Percentiles rank a stretch among this genome's conserved stretches.
Conservation (phyloP, 1,284 basidiomycete species). For the Abortiporus biennis region DNA sequence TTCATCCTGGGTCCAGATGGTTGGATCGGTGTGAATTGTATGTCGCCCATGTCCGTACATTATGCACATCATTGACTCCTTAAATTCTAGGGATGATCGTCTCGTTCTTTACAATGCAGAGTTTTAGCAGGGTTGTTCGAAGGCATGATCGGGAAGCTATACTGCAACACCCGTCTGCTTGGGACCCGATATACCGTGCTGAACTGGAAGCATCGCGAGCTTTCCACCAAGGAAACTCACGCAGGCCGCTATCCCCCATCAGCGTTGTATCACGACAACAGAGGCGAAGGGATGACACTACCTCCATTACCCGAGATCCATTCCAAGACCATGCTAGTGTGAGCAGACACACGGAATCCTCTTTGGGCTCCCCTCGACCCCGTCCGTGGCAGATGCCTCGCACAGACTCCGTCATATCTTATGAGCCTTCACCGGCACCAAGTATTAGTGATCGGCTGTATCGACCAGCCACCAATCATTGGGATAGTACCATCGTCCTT, state of each 20-base stretch:
- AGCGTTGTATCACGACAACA: constrained; percentile 16
- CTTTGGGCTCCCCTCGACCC: neutral
- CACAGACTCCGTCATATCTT: neutral
- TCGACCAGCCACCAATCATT: neutral
- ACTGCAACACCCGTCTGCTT: constrained; percentile 42
- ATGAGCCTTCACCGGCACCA: neutral
- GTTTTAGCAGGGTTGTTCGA: constrained; percentile 53
- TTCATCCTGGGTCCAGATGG: constrained; percentile 37
- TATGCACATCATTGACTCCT: constrained; percentile 8
- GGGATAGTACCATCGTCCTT: neutral
- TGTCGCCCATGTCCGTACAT: constrained; percentile 18
- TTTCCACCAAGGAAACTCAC: constrained; percentile 14
- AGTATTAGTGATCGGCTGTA: neutral
- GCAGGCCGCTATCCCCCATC: constrained; percentile 19
- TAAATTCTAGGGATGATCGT: constrained; percentile 49
- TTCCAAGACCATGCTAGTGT: too few relatives aligned
- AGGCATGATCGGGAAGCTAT: constrained; percentile 59
- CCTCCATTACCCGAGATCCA: neutral
- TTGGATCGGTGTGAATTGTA: constrained; percentile 56
- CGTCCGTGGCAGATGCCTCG: constrained; percentile 1
- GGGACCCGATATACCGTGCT: constrained; percentile 27
- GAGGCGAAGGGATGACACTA: constrained; percentile 9
- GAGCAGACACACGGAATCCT: neutral
- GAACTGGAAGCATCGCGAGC: constrained; percentile 18
- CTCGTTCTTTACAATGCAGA: constrained; percentile 53